Evolutionary conservation across 1,284 basidiomycete genomes (phyloP).

Genomic region (Amylostereum areolatum): DNA sequence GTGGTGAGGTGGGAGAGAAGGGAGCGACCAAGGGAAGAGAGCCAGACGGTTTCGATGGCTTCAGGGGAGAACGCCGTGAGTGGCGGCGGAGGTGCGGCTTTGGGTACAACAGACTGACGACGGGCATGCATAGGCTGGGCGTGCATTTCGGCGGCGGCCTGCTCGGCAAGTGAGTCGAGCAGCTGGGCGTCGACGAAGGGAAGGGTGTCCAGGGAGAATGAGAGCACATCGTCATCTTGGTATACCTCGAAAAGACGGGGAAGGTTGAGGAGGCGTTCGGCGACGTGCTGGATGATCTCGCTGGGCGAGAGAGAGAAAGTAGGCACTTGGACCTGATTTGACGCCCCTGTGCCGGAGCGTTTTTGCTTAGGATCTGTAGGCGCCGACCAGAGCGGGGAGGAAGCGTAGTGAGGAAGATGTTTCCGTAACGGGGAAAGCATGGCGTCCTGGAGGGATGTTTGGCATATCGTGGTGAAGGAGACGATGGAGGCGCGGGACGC

Average conservation of each 20-base stretch:
- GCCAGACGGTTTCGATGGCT: constrained; percentile 82
- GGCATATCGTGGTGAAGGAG: constrained; percentile 67
- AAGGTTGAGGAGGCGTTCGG: constrained; percentile 90
- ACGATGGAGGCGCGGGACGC: constrained; percentile 56
- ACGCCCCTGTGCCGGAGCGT: too few species aligned
- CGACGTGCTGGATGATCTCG: constrained; percentile 81
- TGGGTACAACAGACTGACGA: constrained; percentile 11
- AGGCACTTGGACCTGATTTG: too few species aligned
- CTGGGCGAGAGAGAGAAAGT: constrained; percentile 91
- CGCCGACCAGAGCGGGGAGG: constrained; percentile 68
- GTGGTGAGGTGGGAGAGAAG: constrained; percentile 70
- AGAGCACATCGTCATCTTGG: constrained; percentile 86
- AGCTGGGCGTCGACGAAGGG: constrained; percentile 62
- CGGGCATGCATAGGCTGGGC: constrained; percentile 16
- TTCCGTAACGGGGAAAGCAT: constrained; percentile 82
- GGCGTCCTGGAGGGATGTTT: constrained; percentile 72
- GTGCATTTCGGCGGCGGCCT: constrained; percentile 19
- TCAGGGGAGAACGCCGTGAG: too few species aligned
- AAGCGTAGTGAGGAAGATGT: constrained; percentile 70
- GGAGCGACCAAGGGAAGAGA: constrained; percentile 80
- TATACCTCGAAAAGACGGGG: constrained; percentile 93
- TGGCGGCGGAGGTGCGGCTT: too few species aligned
- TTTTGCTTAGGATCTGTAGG: too few species aligned
- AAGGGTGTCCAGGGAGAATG: constrained; percentile 81
- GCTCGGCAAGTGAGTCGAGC: constrained; percentile 41